Percentiles rank a stretch among this genome's conserved stretches.
These are phyloP conservation scores for Capsicum pubescens DNA, from an alignment of 257 asterid species.

Conservation along the genomic window DNA sequence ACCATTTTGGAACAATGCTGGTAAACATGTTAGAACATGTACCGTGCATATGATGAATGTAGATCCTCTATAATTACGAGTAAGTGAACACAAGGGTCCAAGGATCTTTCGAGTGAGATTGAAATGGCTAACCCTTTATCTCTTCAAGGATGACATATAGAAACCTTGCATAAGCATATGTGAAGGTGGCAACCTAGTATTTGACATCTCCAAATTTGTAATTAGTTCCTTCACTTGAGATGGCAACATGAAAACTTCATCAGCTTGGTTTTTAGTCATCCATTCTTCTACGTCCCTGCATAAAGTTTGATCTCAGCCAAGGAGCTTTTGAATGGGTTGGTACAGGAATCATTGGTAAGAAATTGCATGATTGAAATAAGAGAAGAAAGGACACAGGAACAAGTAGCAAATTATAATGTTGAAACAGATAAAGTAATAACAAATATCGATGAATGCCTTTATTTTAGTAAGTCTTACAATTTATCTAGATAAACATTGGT, in stretches of 20 bases:
- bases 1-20: neutral
- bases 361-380: neutral
- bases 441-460: neutral
- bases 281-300: slow-evolving; percentile 65
- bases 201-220: slow-evolving; percentile 59
- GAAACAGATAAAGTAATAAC: neutral
- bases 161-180: slow-evolving; percentile 65
- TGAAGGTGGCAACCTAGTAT: slow-evolving; percentile 61
- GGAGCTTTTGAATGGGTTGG: neutral
- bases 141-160: slow-evolving; percentile 67
- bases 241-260: slow-evolving; percentile 82
- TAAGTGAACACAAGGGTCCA: neutral
- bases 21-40: neutral
- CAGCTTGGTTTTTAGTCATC: slow-evolving; percentile 69
- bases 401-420: neutral
- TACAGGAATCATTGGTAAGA: neutral
- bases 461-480: neutral
- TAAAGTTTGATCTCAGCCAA: slow-evolving; percentile 25
- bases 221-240: slow-evolving; percentile 71
- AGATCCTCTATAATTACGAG: neutral
- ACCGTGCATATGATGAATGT: neutral
- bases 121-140: slow-evolving; percentile 34
- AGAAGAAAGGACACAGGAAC: neutral
- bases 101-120: neutral
- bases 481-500: neutral